Base-by-base conservation (phyloP, 495 filamentous ascomycete species). In the Xylaria palmicola region DNA sequence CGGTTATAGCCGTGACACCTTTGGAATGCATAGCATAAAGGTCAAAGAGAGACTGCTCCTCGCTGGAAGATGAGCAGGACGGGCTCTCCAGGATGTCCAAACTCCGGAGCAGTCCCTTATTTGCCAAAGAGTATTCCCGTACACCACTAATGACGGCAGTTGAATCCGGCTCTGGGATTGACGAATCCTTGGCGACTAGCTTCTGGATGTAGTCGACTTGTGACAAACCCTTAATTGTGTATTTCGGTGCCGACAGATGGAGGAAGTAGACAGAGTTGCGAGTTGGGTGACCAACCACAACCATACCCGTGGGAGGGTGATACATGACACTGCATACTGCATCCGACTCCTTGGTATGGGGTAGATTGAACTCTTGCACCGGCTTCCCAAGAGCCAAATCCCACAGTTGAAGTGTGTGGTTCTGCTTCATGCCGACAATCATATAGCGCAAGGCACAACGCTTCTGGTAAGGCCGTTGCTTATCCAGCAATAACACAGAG, bases 341-440 rank as follows among this genome's bases (percentile, higher is more conserved):
- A 77, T 99, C 95, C 10, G 91, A 93, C 74, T 99, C 95, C 65
- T 93, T 96, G 76, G 89, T 89, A 70, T 99, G 95, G 6, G 95
- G 95, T 60, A 99, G 88, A 73, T 93, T 92, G 67, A 98, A 84
- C 77, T 99, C 95, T 73, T 98, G 92, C 49, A 99, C 94, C 29
- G 93, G 88, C 77, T 95, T 97, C 56, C 87, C 87, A 5, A 99
- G 86, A 57, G 90, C 90, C 73, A 99, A 89, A 83, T 99, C 95
- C 95, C 95, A 99, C 58, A 99, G 83, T 79, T 99, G 95, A 61
- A 99, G 86, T 49, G 92, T 94, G 77, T 99, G 95, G 73, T 99
- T 99, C 73, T 98, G 95, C 78, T 97, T 98, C 82, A 97, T 89
- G 61, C 95, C 95, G 51, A 99, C 93, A 60, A 99, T 84, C 75